phyloP scores from a whole-genome alignment of 1,284 basidiomycete species.

The Tilletia horrida region DNA sequence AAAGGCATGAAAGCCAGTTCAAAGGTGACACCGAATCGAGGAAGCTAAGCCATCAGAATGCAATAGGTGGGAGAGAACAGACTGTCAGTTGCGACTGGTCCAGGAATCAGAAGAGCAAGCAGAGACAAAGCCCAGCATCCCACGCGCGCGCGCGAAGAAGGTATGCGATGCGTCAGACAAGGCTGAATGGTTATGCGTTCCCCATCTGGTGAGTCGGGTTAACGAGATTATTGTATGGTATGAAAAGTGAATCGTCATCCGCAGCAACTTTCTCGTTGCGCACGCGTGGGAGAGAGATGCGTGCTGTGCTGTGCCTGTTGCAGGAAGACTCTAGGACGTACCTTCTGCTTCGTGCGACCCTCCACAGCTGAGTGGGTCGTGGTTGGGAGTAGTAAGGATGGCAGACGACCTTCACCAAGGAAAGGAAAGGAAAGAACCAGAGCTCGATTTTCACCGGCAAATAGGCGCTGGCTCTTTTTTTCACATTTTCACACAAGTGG shows the following conservation, averaged over 20 bases:
- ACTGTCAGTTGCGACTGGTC: neutral
- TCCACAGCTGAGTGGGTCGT: too few species aligned
- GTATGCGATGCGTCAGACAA: conserved; percentile 14
- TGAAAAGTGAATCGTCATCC: conserved; percentile 14
- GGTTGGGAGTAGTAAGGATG: too few species aligned
- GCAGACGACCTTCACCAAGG: too few species aligned
- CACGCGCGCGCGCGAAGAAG: neutral
- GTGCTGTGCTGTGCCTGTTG: too few species aligned
- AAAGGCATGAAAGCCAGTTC: neutral
- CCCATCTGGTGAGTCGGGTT: conserved; percentile 17
- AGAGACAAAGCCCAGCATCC: neutral
- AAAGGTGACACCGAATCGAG: neutral
- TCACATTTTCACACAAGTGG: too few species aligned
- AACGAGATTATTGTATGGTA: conserved; percentile 19
- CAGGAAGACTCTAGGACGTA: too few species aligned
- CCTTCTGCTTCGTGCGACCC: too few species aligned
- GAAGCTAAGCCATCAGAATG: neutral
- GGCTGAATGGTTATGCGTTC: conserved; percentile 13
- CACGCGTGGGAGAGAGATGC: neutral
- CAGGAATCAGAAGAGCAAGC: neutral
- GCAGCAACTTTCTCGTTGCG: neutral
- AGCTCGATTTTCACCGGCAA: too few species aligned
- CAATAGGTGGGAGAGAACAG: neutral
- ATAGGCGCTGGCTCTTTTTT: too few species aligned
- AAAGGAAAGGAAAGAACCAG: too few species aligned